Evolutionary conservation across 371 early-diverging fungal genomes (phyloP).

Genomic region (Mucor lusitanicus): DNA sequence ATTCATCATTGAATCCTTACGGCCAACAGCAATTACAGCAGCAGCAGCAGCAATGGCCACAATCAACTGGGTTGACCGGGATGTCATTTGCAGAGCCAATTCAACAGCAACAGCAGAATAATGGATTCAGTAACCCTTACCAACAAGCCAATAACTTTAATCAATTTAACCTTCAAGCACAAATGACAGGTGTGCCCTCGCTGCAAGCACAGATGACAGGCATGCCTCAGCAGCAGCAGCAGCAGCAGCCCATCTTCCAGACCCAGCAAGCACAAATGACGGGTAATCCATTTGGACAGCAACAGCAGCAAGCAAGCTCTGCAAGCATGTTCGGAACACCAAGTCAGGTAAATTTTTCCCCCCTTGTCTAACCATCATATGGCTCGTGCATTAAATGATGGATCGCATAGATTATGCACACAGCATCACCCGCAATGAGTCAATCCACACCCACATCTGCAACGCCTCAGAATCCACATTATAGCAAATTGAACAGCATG

Average conservation of each 20-base stretch:
- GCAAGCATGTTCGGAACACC: conserved; percentile 14
- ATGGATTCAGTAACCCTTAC: conserved; percentile 10
- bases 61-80: conserved; percentile 52
- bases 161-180: conserved; percentile 25
- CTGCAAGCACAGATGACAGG: conserved; percentile 21
- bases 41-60: conserved; percentile 54
- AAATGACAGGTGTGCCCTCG: conserved; percentile 24
- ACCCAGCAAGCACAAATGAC: conserved; percentile 15
- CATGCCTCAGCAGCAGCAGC: conserved; percentile 17
- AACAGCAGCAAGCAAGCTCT: conserved; percentile 24
- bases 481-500: conserved; percentile 19
- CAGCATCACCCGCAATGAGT: conserved; percentile 7
- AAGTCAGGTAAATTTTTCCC: background rate
- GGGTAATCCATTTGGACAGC: conserved; percentile 28
- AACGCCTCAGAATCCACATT: conserved; percentile 8
- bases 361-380: background rate
- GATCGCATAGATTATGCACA: conserved; percentile 1
- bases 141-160: conserved; percentile 9
- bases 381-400: conserved; percentile 15
- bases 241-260: conserved; percentile 11
- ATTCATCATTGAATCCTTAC: conserved; percentile 35
- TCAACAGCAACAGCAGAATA: conserved; percentile 49
- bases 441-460: background rate
- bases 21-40: conserved; percentile 66
- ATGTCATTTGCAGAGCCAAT: conserved; percentile 36